Evolutionary conservation across 192 early-diverging fungal genomes (phyloP), one percentile per base, ranked within the genome.

Genomic region (Coemansia sp.): DNA sequence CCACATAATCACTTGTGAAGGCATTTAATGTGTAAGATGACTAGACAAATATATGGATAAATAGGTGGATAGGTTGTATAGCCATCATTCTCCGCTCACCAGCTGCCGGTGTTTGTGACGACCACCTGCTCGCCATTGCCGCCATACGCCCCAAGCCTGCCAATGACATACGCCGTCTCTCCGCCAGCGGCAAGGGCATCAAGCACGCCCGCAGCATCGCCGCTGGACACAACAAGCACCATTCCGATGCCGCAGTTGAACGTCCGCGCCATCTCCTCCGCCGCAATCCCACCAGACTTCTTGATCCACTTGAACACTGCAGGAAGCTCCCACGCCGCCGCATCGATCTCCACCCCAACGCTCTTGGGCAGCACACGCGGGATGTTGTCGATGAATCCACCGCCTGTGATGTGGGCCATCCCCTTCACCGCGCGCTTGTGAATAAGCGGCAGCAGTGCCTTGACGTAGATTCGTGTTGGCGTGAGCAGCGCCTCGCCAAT

Each of bases 241-340:
- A 99, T 98, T 63, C 98, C 98, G 67, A 99, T 93, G 67, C 98
- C 98, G 77, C 96, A 98, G 90, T 99, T 99, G 86, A 99, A 99
- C 0, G 98, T 98, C 56, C 98, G 88, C 8, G 94, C 90, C 86
- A 99, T 90, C 77, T 99, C 97, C 64, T 84, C 91, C 66, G 77
- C 66, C n/a, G 65, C 54, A 15, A 82, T 73, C 41, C 48, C 47
- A 64, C 98, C 98, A 19, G 90, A 85, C 59, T 83, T 71, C 85
- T 93, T 92, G 64, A 98, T 68, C 98, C 98, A 99, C 74, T 89
- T 87, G 86, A 99, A 99, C 57, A 98, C 93, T n/a, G 89, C 82
- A 19, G 93, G 94, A 65, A 98, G 85, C 52, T 86, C 85, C 90
- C 93, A 99, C 1, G 86, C 53, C 1, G 71, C 65, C 3, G 93